Evolutionary conservation across 768 basidiomycete genomes (phyloP), one percentile per base, ranked within the genome.

Genomic region (Pisolithus marmoratus): DNA sequence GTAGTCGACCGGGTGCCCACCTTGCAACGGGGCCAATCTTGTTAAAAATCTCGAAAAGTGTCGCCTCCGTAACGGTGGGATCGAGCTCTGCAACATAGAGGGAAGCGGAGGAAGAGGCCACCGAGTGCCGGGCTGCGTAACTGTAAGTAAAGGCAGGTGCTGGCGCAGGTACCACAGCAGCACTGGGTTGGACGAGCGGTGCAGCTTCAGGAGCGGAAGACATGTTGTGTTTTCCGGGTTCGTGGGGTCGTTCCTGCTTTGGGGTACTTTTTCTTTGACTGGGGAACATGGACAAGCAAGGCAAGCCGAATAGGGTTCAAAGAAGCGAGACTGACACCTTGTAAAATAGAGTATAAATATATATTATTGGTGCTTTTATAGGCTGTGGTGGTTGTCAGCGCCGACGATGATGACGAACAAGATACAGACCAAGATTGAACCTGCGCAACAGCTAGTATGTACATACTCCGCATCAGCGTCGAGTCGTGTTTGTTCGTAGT

Each of bases 41-140:
- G 71, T 96, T 95, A 80, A 99, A 99, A 71, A 98, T 97, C 78
- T 99, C 96, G 68, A 97, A 98, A 49, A 99, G 83, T 93, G 97
- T 97, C 52, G 96, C 95, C 78, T 99, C 96, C 34, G 94, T 92
- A 73, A 99, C 96, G 59, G 90, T 88, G 63, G 90, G 86, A 74
- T 98, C 96, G 60, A 99, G 87, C 76, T 99, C 96, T 53, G 96
- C 96, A 57, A 99, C 96, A 74, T 99, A 98, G 62, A 99, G 90
- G 53, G 94, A 96, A 22, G 90, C 90, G 48, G 90, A 91, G 22
- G 90, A 89, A 54, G 85, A 76, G 38, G 83, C 73, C 54, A 72
- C 66, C 17, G 75, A 62, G n/a, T 64, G 57, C 48, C 73, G 68
- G 31, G 83, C 73, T 52, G 73, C 69, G 42, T 82, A 73, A 59